Percentiles rank a stretch among this genome's conserved stretches.
Conservation (phyloP, 2,329 filamentous ascomycete genomes). For the Cladosporium oxysporum region DNA sequence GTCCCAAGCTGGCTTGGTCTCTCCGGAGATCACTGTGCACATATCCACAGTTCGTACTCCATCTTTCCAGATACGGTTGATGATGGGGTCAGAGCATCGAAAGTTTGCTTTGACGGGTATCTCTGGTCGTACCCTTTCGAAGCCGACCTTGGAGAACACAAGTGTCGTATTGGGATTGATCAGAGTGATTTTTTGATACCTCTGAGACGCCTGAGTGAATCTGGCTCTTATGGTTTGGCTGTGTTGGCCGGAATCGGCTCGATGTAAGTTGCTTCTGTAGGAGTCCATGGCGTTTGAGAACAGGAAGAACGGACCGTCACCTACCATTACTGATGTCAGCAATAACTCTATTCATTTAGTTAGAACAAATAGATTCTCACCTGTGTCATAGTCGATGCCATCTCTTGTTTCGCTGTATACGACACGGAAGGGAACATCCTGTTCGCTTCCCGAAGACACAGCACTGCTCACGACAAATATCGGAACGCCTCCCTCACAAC, state of each 20-base stretch:
- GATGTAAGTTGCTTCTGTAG: neutral
- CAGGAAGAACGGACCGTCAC: neutral
- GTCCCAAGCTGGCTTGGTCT: neutral
- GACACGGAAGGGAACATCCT: neutral
- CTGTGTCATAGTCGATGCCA: neutral
- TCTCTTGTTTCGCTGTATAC: slow-evolving; percentile 1
- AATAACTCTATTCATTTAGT: neutral
- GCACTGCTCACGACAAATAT: neutral
- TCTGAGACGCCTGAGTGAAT: neutral
- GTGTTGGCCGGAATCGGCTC: neutral
- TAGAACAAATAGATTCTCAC: neutral
- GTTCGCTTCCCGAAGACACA: neutral
- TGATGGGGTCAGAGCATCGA: neutral
- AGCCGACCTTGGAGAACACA: neutral
- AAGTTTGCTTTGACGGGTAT: neutral
- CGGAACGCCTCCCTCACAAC: neutral
- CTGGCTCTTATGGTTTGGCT: neutral
- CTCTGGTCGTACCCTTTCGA: neutral
- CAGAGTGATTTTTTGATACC: neutral
- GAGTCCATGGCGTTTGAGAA: neutral
- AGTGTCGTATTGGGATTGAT: neutral
- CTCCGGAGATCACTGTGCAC: neutral
- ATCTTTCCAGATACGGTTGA: slow-evolving; percentile 1
- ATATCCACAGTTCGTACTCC: neutral
- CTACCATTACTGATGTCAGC: neutral